Base-by-base conservation (phyloP, 1,284 basidiomycete species). In the Puccinia polysora region DNA sequence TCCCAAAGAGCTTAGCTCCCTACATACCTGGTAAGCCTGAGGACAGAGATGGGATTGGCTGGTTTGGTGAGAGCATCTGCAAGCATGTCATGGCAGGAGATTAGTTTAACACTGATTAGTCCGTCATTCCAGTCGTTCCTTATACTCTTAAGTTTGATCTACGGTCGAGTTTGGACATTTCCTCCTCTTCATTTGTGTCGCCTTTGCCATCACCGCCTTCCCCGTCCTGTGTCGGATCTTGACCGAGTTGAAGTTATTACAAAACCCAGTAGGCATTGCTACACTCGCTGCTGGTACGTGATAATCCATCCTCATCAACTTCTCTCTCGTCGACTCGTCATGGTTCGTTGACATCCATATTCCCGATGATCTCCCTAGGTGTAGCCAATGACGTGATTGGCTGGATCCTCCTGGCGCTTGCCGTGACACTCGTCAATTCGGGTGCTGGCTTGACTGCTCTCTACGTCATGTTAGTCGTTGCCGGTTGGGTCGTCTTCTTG, bases 261-360 rank as follows among this genome's bases (percentile, higher is more conserved):
- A 95, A 75, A 96, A 92, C 6, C 89, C 88, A 0, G 93, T 98
- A 52, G 96, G 95, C 8, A 88, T 95, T 69, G 88, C 96, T 34
- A 91, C 91, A 3, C 85, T 98, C 3, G 90, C 90, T 0, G 95
- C 95, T 0, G 93, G 69, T 71, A n/a, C 6, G 52, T 50, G 14
- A 25, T n/a, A n/a, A 53, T 45, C 30, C 18, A 25, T 45, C 47
- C 47, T 20, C n/a, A n/a, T n/a, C n/a, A n/a, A n/a, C n/a, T 30
- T 53, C 4, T 53, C 15, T 23, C 20, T 38, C 20, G 23, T 50
- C 63, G 25, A 2, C 10, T n/a, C 36, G n/a, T n/a, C n/a, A n/a
- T n/a, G n/a, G n/a, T n/a, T n/a, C n/a, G n/a, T n/a, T n/a, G n/a
- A n/a, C n/a, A n/a, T n/a, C n/a, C n/a, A n/a, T n/a, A n/a, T n/a